Percentiles rank a stretch among this genome's conserved stretches.
These are phyloP conservation scores for Eucalyptus virginea DNA, from an alignment of 345 rosid species.

Conservation along the genomic window DNA sequence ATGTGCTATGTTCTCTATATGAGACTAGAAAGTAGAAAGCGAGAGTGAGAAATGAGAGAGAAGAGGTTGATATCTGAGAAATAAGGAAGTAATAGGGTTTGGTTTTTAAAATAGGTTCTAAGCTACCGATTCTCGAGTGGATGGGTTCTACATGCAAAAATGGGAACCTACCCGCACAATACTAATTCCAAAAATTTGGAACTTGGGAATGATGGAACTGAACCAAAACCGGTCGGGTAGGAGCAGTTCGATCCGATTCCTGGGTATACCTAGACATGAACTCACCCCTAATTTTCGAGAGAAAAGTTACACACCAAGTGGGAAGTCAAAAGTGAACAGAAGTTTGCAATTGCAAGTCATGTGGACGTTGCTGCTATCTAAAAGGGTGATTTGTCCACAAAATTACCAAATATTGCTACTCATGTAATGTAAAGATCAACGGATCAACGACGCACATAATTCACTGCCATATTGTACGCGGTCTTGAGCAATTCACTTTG, in stretches of 20 bases:
- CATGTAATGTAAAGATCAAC: neutral
- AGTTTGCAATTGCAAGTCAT: neutral
- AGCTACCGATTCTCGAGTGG: neutral
- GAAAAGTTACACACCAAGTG: neutral
- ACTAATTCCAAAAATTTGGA: neutral
- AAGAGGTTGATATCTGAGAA: neutral
- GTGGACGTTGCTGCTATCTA: neutral
- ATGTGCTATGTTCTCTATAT: neutral
- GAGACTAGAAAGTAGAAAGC: neutral
- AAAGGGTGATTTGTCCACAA: neutral
- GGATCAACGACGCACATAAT: neutral
- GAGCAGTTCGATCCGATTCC: fast-evolving
- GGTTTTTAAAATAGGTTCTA: neutral
- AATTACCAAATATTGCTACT: neutral
- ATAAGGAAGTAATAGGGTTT: neutral
- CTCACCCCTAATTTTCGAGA: neutral
- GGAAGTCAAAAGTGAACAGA: neutral
- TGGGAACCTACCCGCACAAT: neutral
- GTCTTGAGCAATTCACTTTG: too few relatives aligned
- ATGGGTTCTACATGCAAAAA: neutral
- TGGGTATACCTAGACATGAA: neutral
- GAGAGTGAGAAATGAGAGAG: neutral
- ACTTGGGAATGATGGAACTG: fast-evolving
- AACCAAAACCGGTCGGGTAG: fast-evolving
- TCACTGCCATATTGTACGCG: neutral